Evolutionary conservation across 345 rosid species (phyloP), one percentile per base, ranked within the genome.

Genomic region (Ceriops decandra): DNA sequence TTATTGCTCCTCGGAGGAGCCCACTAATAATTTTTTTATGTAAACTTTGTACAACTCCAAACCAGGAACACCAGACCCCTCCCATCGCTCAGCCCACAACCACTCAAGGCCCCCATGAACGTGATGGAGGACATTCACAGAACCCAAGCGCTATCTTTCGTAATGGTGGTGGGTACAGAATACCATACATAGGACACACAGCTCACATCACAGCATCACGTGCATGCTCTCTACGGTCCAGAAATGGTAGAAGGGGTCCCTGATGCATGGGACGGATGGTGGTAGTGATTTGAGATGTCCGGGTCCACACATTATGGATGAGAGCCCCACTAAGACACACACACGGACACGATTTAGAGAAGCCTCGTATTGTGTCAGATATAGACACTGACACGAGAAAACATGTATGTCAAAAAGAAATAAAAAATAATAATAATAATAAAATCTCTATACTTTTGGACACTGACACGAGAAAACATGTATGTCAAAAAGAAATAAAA

Each of bases 151-250:
- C 2, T 3, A 22, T 22, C 16, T 54, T 22, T 33, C 1, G 36
- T 1, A 33, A 33, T 33, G 36, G 24, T 22, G 58, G 58, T 54
- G 58, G 6, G 36, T 30, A 52, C 68, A 64, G 68, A 31, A 51
- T 30, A 51, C 56, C 58, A 54, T 15, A 64, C 58, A 38, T 11
- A 10, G 47, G 47, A 38, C 47, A 63, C 21, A 27, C 68, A 32
- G 68, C 68, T 32, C 68, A 31, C 46, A 65, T 53, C 68, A 65
- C 68, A 65, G 19, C 42, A 32, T 32, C 58, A 54, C 58, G 11
- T 2, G 47, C 16, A 10, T 54, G 58, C 27, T 28, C 58, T 54
- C 58, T 54, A 5, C 58, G 0, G 47, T 54, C 58, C 58, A 9
- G 10, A 3, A 54, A 9, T 11, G 47, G 47, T 16, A 11, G 4